phyloP scores from a whole-genome alignment of 208 protist genomes.

The Angomonas ambiguus region DNA sequence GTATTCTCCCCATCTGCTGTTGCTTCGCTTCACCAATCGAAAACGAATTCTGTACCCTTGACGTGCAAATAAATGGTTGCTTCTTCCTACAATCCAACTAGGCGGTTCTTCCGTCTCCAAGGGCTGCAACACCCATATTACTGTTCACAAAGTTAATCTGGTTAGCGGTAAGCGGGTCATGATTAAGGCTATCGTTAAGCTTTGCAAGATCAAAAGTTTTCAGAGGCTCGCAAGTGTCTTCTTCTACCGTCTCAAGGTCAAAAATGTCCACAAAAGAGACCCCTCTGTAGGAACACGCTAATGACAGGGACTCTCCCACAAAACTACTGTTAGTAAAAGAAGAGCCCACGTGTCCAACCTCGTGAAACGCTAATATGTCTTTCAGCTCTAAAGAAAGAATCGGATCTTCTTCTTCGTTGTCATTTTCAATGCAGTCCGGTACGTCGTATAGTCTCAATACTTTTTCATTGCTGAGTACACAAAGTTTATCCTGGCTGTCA shows the following conservation, averaged over 20 bases:
- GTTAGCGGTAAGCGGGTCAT: too few species aligned
- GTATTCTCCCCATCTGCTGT: too few species aligned
- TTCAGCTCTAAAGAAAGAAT: too few species aligned
- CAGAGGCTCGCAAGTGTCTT: constrained; percentile 40
- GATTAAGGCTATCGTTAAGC: too few species aligned
- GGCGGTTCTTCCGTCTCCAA: too few species aligned
- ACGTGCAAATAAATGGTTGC: too few species aligned
- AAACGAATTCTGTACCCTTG: too few species aligned
- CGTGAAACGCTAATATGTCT: background rate
- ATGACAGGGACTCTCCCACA: constrained; percentile 35
- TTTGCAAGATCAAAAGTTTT: constrained; percentile 38
- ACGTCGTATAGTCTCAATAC: background rate
- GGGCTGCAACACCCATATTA: too few species aligned
- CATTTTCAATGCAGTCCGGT: background rate
- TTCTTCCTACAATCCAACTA: too few species aligned
- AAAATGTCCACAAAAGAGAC: constrained; percentile 51
- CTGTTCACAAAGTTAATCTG: too few species aligned
- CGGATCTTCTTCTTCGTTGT: too few species aligned
- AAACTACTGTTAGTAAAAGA: constrained; percentile 58
- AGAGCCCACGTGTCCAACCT: constrained; percentile 13
- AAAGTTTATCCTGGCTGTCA: background rate
- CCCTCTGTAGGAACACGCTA: constrained; percentile 37
- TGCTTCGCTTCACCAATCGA: too few species aligned
- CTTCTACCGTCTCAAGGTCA: constrained; percentile 76
- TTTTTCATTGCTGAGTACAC: background rate